These are phyloP conservation scores for Pestalotiopsis sp. DNA, from an alignment of 2,329 filamentous ascomycete species.

Conservation along the genomic window DNA sequence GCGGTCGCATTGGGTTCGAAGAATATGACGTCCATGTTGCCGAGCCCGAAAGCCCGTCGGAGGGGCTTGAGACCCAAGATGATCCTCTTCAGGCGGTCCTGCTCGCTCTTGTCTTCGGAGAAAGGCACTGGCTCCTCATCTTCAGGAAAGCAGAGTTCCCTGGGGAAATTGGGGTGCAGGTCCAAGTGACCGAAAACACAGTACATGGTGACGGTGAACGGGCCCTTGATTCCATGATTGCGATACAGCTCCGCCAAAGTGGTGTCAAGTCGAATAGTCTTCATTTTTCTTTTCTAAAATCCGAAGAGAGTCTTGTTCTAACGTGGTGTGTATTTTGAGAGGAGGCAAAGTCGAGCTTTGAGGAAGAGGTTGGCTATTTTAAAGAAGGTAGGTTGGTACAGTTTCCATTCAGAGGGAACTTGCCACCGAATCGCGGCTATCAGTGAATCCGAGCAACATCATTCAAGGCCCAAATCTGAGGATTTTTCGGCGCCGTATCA, in stretches of 20 bases:
- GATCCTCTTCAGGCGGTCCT: conserved; percentile 18
- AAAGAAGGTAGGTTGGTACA: not conserved
- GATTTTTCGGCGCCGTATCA: not conserved
- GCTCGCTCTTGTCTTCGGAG: conserved; percentile 15
- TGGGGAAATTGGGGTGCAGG: conserved; percentile 20
- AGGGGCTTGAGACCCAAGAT: conserved; percentile 24
- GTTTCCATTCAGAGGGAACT: not conserved
- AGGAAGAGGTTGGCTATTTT: not conserved
- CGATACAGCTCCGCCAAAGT: conserved; percentile 23
- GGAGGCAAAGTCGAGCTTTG: not conserved
- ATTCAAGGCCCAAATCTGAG: not conserved
- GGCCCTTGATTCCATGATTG: conserved; percentile 19
- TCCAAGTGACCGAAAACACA: conserved; percentile 24
- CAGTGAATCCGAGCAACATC: not conserved
- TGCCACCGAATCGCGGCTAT: not conserved
- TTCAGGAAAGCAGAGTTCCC: conserved; percentile 21
- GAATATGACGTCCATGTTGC: conserved; percentile 22
- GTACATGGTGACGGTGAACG: conserved; percentile 24
- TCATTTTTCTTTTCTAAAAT: conserved; percentile 2
- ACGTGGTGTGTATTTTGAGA: not conserved
- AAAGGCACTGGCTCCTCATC: conserved; percentile 25
- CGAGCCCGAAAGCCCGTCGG: conserved; percentile 21
- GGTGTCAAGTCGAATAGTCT: conserved; percentile 18
- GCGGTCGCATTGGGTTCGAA: conserved; percentile 20
- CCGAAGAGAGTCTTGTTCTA: not conserved